phyloP scores from a whole-genome alignment of 495 filamentous ascomycete genomes.

The Arthonia radiata region DNA sequence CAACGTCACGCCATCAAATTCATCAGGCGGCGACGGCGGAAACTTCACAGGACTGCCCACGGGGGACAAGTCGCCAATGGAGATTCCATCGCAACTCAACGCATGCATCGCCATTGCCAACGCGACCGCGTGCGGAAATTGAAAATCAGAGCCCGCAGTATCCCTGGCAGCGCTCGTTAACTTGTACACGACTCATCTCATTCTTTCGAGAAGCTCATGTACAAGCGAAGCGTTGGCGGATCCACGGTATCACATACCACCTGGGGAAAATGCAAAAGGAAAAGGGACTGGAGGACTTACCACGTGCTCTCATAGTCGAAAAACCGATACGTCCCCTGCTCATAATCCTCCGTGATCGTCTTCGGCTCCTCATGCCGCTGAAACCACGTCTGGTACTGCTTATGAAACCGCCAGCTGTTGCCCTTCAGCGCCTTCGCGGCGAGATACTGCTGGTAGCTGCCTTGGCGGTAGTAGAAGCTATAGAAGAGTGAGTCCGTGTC shows the following conservation, averaged over 20 bases:
- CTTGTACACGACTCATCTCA: no score
- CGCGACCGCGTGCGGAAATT: background rate
- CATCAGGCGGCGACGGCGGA: slow-evolving; percentile 4
- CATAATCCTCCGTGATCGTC: slow-evolving; percentile 90
- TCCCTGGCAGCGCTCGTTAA: slow-evolving; percentile 1
- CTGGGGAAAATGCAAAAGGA: slow-evolving; percentile 1
- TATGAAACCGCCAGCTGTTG: slow-evolving; percentile 97
- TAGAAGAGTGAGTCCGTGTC: slow-evolving; percentile 97
- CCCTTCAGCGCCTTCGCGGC: slow-evolving; percentile 85
- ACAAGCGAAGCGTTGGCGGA: no score
- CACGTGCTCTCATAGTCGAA: slow-evolving; percentile 99
- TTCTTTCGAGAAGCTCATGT: no score
- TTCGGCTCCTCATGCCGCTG: slow-evolving; percentile 96
- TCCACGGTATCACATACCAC: slow-evolving; percentile 1
- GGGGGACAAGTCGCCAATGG: slow-evolving; percentile 4
- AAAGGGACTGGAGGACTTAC: slow-evolving; percentile 27
- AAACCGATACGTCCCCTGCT: slow-evolving; percentile 95
- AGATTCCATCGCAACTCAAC: slow-evolving; percentile 3
- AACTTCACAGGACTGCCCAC: slow-evolving; percentile 1
- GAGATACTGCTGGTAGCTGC: slow-evolving; percentile 87
- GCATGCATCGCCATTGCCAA: slow-evolving; percentile 1
- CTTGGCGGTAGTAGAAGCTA: slow-evolving; percentile 95
- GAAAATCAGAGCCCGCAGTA: slow-evolving; percentile 1
- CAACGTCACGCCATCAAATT: no score
- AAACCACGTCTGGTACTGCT: slow-evolving; percentile 99